A percentile compares a stretch with the other conserved stretches of the same genome.
These are phyloP conservation scores for Xylariaceae sp. DNA, from an alignment of 2,329 filamentous ascomycete genomes.

Conservation along the genomic window DNA sequence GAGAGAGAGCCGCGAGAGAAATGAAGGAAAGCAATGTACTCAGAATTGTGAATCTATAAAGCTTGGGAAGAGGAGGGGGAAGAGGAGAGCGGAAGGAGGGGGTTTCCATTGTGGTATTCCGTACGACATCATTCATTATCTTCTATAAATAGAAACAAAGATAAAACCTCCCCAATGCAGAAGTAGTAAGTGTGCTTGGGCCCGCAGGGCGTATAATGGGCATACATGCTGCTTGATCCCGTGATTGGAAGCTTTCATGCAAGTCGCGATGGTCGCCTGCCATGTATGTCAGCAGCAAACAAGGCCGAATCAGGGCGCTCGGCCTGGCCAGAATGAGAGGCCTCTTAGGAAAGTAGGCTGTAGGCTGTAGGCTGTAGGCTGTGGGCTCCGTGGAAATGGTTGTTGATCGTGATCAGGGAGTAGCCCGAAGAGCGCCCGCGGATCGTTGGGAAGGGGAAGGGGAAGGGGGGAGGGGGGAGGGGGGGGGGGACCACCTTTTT, in stretches of 20 bases:
- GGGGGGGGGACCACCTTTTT: background rate
- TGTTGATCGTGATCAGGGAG: background rate
- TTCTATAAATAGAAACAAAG: background rate
- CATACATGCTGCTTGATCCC: background rate
- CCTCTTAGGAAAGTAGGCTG: background rate
- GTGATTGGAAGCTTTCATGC: slow-evolving; percentile 7
- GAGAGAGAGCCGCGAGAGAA: too few relatives aligned
- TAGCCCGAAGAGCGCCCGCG: too few relatives aligned
- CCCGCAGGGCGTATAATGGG: slow-evolving; percentile 1
- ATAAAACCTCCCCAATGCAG: background rate
- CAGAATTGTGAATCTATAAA: background rate
- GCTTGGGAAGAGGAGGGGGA: background rate
- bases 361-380: background rate
- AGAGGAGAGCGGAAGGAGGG: background rate
- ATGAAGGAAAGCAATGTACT: background rate
- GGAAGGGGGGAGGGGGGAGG: background rate
- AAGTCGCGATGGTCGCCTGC: slow-evolving; percentile 7
- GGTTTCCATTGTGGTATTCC: background rate
- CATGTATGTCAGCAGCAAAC: slow-evolving; percentile 17
- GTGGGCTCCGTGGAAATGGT: too few relatives aligned
- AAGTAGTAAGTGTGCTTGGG: background rate
- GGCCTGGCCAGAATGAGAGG: slow-evolving; percentile 10
- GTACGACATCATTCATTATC: background rate
- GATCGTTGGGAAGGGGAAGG: background rate
- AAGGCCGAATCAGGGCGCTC: slow-evolving; percentile 10